Conservation (phyloP, 2,329 filamentous ascomycete genomes). For the Claviceps purpurea region DNA sequence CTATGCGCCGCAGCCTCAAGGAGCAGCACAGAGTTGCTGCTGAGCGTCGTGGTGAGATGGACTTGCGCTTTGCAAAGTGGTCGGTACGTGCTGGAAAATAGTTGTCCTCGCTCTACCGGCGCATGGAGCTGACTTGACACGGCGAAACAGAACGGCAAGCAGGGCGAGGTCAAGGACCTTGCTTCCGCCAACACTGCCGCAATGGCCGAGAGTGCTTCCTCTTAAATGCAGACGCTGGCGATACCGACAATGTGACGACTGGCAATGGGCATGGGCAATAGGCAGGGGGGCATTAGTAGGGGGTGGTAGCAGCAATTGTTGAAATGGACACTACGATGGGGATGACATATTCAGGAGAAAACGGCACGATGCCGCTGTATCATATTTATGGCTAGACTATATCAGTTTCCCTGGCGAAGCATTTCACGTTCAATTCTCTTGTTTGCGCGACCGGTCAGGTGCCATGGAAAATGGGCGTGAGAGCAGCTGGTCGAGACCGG, state of each 20-base stretch:
- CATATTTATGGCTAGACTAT: conserved; percentile 20
- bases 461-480: neutral
- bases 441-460: neutral
- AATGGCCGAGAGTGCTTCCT: conserved; percentile 24
- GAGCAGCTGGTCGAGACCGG: neutral
- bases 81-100: conserved; percentile 45
- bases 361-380: conserved; percentile 16
- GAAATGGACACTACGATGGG: neutral
- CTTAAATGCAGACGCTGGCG: conserved; percentile 12
- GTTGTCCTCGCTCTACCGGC: neutral
- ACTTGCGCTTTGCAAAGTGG: conserved; percentile 89
- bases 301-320: neutral
- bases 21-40: conserved; percentile 79
- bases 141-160: conserved; percentile 75
- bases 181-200: conserved; percentile 37
- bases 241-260: neutral
- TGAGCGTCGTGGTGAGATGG: conserved; percentile 81
- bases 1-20: conserved; percentile 93
- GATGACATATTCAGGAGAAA: neutral
- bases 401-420: conserved; percentile 13
- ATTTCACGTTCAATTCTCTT: neutral
- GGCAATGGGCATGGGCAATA: neutral
- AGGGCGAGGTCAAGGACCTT: conserved; percentile 70
- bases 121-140: conserved; percentile 15
- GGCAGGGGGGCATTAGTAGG: neutral